phyloP scores from a whole-genome alignment of 108 stramenopile genomes.

The Epipyxis sp. region DNA sequence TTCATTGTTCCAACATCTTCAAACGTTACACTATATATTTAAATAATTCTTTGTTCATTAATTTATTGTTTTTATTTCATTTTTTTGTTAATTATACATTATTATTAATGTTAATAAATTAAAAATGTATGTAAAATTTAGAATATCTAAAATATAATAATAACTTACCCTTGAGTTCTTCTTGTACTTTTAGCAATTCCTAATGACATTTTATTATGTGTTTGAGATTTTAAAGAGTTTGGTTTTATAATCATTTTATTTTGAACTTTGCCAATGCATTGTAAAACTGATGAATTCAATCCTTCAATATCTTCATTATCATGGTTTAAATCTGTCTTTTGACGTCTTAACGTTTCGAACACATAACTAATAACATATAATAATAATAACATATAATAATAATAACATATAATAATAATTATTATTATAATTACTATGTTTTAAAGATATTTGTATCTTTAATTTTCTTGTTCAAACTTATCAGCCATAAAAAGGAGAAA shows the following conservation, averaged over 20 bases:
- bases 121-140: not conserved
- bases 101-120: not conserved
- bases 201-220: constrained; percentile 8
- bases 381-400: not conserved
- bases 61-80: too few relatives aligned
- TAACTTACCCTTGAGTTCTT: not conserved
- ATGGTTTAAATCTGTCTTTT: not conserved
- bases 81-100: not conserved
- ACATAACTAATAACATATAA: not conserved
- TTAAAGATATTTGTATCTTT: too few relatives aligned
- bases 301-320: not conserved
- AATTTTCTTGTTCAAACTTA: not conserved
- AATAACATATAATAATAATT: not conserved
- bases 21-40: too few relatives aligned
- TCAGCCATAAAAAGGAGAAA: too few relatives aligned
- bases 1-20: too few relatives aligned
- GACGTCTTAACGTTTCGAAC: not conserved
- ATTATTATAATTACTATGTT: too few relatives aligned
- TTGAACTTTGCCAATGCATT: not conserved
- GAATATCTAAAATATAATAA: not conserved
- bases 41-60: too few relatives aligned
- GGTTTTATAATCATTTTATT: not conserved
- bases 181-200: not conserved
- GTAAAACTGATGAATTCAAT: too few relatives aligned
- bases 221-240: not conserved